phyloP scores from a whole-genome alignment of 257 asterid species.

The Plectranthus barbatus region DNA sequence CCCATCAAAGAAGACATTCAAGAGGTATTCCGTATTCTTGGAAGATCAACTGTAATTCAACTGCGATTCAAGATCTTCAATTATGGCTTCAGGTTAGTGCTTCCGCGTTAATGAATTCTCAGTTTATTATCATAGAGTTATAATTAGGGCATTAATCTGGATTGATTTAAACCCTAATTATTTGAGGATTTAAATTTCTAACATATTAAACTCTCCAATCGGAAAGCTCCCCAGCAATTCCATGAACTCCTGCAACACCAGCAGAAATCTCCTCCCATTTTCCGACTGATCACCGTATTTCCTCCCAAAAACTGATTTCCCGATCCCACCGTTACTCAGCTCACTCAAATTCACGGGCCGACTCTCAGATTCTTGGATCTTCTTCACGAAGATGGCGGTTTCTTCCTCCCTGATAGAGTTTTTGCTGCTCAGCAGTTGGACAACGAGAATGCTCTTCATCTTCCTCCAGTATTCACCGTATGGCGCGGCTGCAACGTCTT shows the following conservation, averaged over 20 bases:
- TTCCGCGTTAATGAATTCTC: too few relatives aligned
- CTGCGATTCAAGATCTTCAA: too few relatives aligned
- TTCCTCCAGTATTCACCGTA: too few relatives aligned
- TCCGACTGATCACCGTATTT: background rate
- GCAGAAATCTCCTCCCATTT: background rate
- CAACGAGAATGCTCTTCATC: background rate
- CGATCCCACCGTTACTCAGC: background rate
- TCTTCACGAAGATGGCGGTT: background rate
- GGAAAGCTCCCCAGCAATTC: background rate
- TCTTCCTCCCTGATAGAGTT: background rate
- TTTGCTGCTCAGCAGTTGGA: background rate
- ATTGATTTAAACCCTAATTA: too few relatives aligned
- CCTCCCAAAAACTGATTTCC: background rate
- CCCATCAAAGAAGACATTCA: too few relatives aligned
- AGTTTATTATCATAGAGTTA: too few relatives aligned
- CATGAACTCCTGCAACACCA: background rate
- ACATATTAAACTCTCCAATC: background rate
- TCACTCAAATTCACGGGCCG: background rate
- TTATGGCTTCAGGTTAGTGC: too few relatives aligned
- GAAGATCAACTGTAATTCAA: too few relatives aligned
- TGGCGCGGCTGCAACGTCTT: background rate
- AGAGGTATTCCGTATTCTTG: too few relatives aligned
- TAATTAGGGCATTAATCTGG: too few relatives aligned
- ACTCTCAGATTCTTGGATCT: background rate
- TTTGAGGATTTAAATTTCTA: too few relatives aligned